Base-by-base conservation (phyloP, 768 basidiomycete genomes). In the Paxillus rubicundulus region DNA sequence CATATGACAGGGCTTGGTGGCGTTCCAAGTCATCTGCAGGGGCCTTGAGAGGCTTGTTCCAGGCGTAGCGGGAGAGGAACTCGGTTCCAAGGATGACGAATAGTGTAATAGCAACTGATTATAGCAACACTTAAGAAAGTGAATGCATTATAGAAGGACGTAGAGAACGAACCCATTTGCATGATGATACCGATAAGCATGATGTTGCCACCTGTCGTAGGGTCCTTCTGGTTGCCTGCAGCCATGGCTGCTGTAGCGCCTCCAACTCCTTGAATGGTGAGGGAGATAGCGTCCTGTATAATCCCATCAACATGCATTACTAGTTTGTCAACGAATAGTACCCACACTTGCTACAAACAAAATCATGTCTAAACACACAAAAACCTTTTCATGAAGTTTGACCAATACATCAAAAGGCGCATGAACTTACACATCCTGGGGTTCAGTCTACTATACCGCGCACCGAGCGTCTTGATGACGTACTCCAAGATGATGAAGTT, bases 101-200 rank as follows among this genome's bases (percentile, higher is more conserved):
- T 8, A 77, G 38, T 1, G 69, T 55, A 44, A 82, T 75, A 36
- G 73, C 71, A 7, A 67, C 80, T 81, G 40, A 12, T 18, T 53
- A 38, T 38, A 38, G 17, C 9, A 77, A 30, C 1, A 62, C 66
- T 24, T 52, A 76, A 80, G 0, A 78, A 66, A 7, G 63, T 65
- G 24, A 79, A 54, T 50, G 74, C 24, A 75, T 24, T n/a, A 7
- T 13, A 20, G 28, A 17, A 8, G 39, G 9, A 52, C 1, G 45
- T n/a, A 21, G 7, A 55, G 27, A 12, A 66, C 74, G 50, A 40
- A 76, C 77, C 63, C 50, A 84, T 65, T 60, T 87, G 85, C 58
- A 86, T 76, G 16, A 72, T 70, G 55, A 89, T 86, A 45, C 85
- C 86, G 1, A 69, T 80, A 9, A 85, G 72, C 82, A 86, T 85